These are phyloP conservation scores for Fistulifera solaris DNA, from an alignment of 108 stramenopile species.

Conservation along the genomic window DNA sequence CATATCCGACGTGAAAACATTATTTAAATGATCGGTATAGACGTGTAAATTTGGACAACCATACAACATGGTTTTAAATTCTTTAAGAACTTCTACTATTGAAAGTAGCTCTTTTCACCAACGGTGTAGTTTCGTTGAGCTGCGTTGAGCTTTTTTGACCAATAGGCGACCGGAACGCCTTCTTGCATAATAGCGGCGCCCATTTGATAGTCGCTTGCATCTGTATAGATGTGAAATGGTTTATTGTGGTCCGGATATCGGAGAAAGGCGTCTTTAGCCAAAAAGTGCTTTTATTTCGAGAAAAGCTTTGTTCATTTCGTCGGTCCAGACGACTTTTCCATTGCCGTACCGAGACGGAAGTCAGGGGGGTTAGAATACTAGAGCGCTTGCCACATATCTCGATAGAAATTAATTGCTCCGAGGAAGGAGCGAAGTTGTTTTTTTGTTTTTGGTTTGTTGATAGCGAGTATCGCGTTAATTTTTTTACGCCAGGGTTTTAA, in stretches of 20 bases:
- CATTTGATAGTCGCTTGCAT: slow-evolving; percentile 36
- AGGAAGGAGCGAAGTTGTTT: slow-evolving; percentile 31
- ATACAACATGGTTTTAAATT: slow-evolving; percentile 24
- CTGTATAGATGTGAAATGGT: slow-evolving; percentile 35
- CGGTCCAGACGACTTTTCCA: slow-evolving; percentile 5
- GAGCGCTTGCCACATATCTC: slow-evolving; percentile 11
- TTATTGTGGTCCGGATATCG: slow-evolving; percentile 29
- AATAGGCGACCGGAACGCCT: slow-evolving; percentile 35
- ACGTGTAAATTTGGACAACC: slow-evolving; percentile 9
- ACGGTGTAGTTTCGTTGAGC: slow-evolving; percentile 31
- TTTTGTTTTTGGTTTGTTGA: slow-evolving; percentile 14
- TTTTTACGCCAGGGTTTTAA: slow-evolving; percentile 30
- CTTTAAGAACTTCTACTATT: slow-evolving; percentile 41
- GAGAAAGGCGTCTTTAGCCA: slow-evolving; percentile 22
- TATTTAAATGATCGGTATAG: slow-evolving; percentile 22
- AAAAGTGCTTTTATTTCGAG: slow-evolving; percentile 30
- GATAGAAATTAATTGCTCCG: slow-evolving; percentile 37
- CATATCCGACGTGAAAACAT: slow-evolving; percentile 1
- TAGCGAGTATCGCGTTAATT: slow-evolving; percentile 22
- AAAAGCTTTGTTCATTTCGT: slow-evolving; percentile 26
- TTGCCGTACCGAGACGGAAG: not conserved
- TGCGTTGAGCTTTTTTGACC: slow-evolving; percentile 19
- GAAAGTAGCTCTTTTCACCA: slow-evolving; percentile 35
- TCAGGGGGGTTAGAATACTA: slow-evolving; percentile 32
- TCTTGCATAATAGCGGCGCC: slow-evolving; percentile 23